Conservation (phyloP, 257 asterid species). For the Coffea eugenioides region DNA sequence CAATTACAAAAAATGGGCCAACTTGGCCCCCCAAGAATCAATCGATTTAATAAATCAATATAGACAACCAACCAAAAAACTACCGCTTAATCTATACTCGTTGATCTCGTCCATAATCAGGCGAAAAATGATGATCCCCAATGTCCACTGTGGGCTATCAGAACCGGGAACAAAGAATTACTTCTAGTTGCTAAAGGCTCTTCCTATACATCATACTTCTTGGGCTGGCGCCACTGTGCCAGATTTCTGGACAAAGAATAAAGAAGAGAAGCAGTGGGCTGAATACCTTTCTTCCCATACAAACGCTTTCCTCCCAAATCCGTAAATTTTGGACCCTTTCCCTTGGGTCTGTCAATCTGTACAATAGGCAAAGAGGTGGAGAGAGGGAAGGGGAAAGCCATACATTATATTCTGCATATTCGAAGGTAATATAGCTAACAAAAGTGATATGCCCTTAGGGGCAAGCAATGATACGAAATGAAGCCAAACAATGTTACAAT, state of each 20-base stretch:
- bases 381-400: not conserved
- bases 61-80: constrained; percentile 24
- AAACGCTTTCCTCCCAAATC: constrained; percentile 95
- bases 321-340: constrained; percentile 81
- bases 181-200: not conserved
- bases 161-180: constrained; percentile 19
- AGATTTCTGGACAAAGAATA: constrained; percentile 60
- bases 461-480: not conserved
- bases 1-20: constrained; percentile 24
- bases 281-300: constrained; percentile 71
- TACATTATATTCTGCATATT: not conserved
- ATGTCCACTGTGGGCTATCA: constrained; percentile 4
- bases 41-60: constrained; percentile 30
- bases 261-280: constrained; percentile 55
- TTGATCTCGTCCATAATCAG: constrained; percentile 5
- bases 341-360: constrained; percentile 95
- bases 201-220: constrained; percentile 24
- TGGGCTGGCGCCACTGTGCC: constrained; percentile 32
- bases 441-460: not conserved
- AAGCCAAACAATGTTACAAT: not conserved
- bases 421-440: not conserved
- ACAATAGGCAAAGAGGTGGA: not conserved
- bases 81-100: constrained; percentile 19
- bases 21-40: constrained; percentile 31
- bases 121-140: constrained; percentile 2